Conservation (phyloP, 345 rosid genomes). For the Gossypioides kirkii region DNA sequence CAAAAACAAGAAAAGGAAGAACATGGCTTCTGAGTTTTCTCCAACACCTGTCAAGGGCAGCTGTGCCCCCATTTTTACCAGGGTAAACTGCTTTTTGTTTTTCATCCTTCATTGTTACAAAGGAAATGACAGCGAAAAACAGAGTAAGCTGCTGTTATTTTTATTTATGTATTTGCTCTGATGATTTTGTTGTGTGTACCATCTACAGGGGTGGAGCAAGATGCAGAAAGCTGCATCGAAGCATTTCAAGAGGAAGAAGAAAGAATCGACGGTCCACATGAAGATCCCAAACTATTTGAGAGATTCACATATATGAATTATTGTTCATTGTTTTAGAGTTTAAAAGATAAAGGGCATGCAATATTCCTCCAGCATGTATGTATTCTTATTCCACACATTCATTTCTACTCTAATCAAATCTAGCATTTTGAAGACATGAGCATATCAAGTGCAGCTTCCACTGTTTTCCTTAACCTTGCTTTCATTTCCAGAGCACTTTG, state of each 20-base stretch:
- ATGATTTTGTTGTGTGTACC: background rate
- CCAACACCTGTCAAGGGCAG: slow-evolving; percentile 34
- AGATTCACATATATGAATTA: background rate
- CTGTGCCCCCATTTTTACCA: slow-evolving; percentile 43
- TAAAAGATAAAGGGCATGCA: background rate
- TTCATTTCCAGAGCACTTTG: background rate
- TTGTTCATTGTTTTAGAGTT: background rate
- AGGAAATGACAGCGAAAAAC: background rate
- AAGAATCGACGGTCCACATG: slow-evolving; percentile 30
- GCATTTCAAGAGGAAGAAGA: slow-evolving; percentile 73
- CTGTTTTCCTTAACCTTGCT: background rate
- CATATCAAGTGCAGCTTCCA: background rate
- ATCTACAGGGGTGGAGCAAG: slow-evolving; percentile 61
- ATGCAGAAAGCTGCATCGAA: slow-evolving; percentile 66
- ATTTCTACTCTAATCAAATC: background rate
- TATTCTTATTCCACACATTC: background rate
- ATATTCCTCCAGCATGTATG: background rate
- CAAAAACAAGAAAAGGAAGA: slow-evolving; percentile 20
- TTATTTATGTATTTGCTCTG: background rate
- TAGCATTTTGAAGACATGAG: background rate
- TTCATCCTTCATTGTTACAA: background rate
- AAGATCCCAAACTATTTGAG: slow-evolving; percentile 45
- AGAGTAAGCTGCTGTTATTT: background rate
- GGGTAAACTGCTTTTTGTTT: slow-evolving; percentile 28
- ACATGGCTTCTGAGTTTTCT: slow-evolving; percentile 25